phyloP scores from a whole-genome alignment of 2,329 filamentous ascomycete genomes.

The Westerdykella ornata region DNA sequence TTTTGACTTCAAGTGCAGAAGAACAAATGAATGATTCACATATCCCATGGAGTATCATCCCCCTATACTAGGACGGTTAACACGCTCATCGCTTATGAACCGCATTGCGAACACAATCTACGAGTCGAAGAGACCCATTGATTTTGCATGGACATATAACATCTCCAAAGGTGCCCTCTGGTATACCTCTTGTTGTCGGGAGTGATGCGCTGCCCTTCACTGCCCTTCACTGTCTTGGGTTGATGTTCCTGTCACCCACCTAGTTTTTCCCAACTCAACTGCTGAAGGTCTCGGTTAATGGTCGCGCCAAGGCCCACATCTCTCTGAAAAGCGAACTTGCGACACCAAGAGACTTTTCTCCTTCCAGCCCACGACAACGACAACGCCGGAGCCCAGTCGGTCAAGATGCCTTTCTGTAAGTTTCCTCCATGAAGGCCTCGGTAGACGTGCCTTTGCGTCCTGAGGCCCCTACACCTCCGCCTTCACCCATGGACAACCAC shows the following conservation, averaged over 20 bases:
- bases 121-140: too few relatives aligned
- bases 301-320: constrained; percentile 6
- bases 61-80: too few relatives aligned
- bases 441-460: constrained; percentile 1
- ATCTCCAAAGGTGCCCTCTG: not conserved
- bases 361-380: constrained; percentile 22
- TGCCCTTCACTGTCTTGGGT: too few relatives aligned
- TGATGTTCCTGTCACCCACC: constrained; percentile 20
- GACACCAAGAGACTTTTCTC: constrained; percentile 19
- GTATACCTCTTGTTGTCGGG: not conserved
- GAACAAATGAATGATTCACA: too few relatives aligned
- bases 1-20: too few relatives aligned
- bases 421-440: constrained; percentile 11
- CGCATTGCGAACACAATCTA: too few relatives aligned
- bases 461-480: constrained; percentile 7
- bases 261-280: constrained; percentile 1
- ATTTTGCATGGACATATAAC: too few relatives aligned
- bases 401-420: constrained; percentile 46
- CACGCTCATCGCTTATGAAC: too few relatives aligned
- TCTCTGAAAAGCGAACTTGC: not conserved
- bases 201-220: not conserved
- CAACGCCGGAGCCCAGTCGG: constrained; percentile 18
- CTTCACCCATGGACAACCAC: constrained; percentile 9
- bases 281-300: too few relatives aligned
- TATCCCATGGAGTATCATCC: too few relatives aligned